Percentiles rank a stretch among this genome's conserved stretches.
These are phyloP conservation scores for Acrocalymma vagum DNA, from an alignment of 2,329 filamentous ascomycete species.

Conservation along the genomic window DNA sequence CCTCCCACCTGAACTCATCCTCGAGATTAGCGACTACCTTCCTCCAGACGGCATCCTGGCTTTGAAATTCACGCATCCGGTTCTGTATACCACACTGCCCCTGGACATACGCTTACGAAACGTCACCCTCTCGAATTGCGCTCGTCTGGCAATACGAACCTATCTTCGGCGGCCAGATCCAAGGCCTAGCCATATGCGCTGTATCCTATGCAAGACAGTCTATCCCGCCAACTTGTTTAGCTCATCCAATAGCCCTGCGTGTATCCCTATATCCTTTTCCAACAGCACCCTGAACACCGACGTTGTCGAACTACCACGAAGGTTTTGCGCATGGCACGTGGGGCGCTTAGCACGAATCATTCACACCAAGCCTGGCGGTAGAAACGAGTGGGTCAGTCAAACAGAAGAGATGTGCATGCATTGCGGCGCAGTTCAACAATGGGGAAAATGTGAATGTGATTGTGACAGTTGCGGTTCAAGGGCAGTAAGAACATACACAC, in stretches of 20 bases:
- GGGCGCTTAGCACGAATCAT: constrained; percentile 33
- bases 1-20: constrained; percentile 52
- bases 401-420: constrained; percentile 44
- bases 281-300: constrained; percentile 17
- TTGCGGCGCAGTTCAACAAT: constrained; percentile 37
- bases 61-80: constrained; percentile 46
- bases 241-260: constrained; percentile 39
- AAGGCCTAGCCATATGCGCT: constrained; percentile 28
- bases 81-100: constrained; percentile 38
- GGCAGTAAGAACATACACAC: constrained; percentile 37
- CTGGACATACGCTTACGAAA: constrained; percentile 21
- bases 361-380: constrained; percentile 23
- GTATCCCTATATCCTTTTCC: constrained; percentile 15
- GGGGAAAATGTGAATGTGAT: constrained; percentile 32
- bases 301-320: constrained; percentile 36
- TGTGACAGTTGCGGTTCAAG: constrained; percentile 42
- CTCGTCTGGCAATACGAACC: constrained; percentile 36
- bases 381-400: constrained; percentile 39
- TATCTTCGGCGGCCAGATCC: constrained; percentile 25
- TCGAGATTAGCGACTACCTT: constrained; percentile 47
- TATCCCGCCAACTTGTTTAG: constrained; percentile 41
- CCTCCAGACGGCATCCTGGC: constrained; percentile 46
- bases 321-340: constrained; percentile 46
- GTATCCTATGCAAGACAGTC: constrained; percentile 38
- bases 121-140: constrained; percentile 30